Evolutionary conservation across 257 asterid species (phyloP), one percentile per base, ranked within the genome.

Genomic region (Nicotiana otophora): DNA sequence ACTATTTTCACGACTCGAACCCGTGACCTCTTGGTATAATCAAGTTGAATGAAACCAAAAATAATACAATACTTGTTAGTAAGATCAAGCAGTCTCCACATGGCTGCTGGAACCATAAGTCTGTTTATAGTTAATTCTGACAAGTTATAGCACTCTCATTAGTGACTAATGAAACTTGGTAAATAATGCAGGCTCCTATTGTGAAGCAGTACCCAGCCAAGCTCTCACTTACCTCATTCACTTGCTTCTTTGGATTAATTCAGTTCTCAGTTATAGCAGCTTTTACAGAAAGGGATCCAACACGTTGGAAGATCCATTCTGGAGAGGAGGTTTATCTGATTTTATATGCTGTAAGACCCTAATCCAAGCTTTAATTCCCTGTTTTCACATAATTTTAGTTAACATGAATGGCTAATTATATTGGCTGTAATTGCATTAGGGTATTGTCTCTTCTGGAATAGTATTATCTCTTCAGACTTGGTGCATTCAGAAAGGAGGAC

Each of bases 401-500:
- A 2, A 34, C n/a, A 26, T 62, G 15, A 72, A 30, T 5, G 48
- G 10, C 51, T n/a, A 67, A 82, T 33, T 23, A 17, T 33, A 20
- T 66, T 26, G 23, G 26, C 74, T 86, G 7, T 26, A 30, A 54
- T 78, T 51, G n/a, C 26, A 74, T 86, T 86, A 95, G 98, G 98
- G 98, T 83, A 66, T 95, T 77, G 89, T 95, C 88, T 92, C 98
- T 54, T 93, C 98, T 26, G 98, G 97, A 15, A 88, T 95, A 1
- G 95, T 95, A 67, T 87, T 95, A 64, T 85, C 95, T 11, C 95
- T 95, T 78, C 98, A 95, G 85, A 92, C 95, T 61, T 93, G 98
- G 98, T 91, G 94, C 74, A 95, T 95, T 85, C 96, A 95, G 87
- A 95, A 90, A 88, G 98, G 97, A 30, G 97, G 98, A 36, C 98